phyloP scores from a whole-genome alignment of 345 rosid genomes.

The Excoecaria cochinchinensis region DNA sequence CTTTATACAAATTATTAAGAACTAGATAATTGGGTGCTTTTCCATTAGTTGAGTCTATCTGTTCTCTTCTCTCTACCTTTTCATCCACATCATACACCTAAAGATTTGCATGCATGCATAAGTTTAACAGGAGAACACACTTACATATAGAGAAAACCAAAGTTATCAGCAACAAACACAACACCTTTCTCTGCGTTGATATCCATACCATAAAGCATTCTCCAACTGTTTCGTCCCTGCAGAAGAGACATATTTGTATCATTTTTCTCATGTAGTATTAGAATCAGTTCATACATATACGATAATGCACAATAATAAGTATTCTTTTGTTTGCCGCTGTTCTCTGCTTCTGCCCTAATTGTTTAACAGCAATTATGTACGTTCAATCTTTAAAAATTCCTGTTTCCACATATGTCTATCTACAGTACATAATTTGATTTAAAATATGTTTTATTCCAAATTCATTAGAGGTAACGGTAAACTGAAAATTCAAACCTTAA shows the following conservation, averaged over 20 bases:
- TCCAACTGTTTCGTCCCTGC: slow-evolving; percentile 78
- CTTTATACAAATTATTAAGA: background rate
- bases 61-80: background rate
- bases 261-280: background rate
- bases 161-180: slow-evolving; percentile 80
- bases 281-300: background rate
- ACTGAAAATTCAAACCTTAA: background rate
- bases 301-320: background rate
- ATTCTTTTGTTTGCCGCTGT: background rate
- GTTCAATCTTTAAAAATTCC: background rate
- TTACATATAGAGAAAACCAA: slow-evolving; percentile 80
- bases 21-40: background rate
- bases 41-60: background rate
- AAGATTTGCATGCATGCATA: background rate
- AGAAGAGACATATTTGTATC: background rate
- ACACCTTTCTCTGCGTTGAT: slow-evolving; percentile 72
- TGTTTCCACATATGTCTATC: background rate
- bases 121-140: slow-evolving; percentile 23
- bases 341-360: background rate
- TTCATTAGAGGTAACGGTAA: background rate
- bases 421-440: background rate
- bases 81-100: background rate
- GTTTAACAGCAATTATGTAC: background rate
- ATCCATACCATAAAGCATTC: slow-evolving; percentile 97
- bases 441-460: background rate